Base-by-base conservation (phyloP, 768 basidiomycete genomes). In the Suillus subalutaceus region DNA sequence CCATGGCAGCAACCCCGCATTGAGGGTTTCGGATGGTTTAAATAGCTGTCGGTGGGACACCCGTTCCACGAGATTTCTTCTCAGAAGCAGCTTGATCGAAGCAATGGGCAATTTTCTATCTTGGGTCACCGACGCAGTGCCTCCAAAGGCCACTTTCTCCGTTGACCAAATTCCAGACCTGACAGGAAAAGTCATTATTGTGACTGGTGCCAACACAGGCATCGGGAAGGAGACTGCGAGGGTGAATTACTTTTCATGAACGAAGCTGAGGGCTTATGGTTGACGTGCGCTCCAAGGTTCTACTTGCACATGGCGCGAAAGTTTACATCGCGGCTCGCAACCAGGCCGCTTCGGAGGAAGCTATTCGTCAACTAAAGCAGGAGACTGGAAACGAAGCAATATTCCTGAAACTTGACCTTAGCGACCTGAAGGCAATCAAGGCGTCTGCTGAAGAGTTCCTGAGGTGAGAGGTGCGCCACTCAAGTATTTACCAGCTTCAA, bases 381-480 rank as follows among this genome's bases (percentile, higher is more conserved):
- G 72, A 70, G 26, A 81, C 77, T 0, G 80, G 77, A 9, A 76
- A 74, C 44, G 70, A 75, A 10, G 76, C 74, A 7, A 13, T 77
- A 40, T 78, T 75, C 64, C 71, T 84, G 16, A 69, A 70, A 41
- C 73, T 83, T 23, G 81, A 84, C 62, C 74, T 82, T 16, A 74
- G 77, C 9, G 69, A 82, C 65, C 68, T 84, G 26, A 66, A 67
- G 46, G 56, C 70, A 6, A 70, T 82, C 55, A 78, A 78, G 56
- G 57, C 68, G 0, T 77, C 81, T 23, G 81, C 78, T 1, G 72
- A 79, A 61, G 74, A 74, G 40, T 83, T 78, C 55, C 40, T 60
- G 52, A 67, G 70, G 74, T 73, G 18, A 23, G 69, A 63, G 32
- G 30, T 26, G 26, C 9, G 15, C 16, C 4, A 37, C 46, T 43